These are phyloP conservation scores for Fusarium falciforme DNA, from an alignment of 2,329 filamentous ascomycete species.

Conservation along the genomic window DNA sequence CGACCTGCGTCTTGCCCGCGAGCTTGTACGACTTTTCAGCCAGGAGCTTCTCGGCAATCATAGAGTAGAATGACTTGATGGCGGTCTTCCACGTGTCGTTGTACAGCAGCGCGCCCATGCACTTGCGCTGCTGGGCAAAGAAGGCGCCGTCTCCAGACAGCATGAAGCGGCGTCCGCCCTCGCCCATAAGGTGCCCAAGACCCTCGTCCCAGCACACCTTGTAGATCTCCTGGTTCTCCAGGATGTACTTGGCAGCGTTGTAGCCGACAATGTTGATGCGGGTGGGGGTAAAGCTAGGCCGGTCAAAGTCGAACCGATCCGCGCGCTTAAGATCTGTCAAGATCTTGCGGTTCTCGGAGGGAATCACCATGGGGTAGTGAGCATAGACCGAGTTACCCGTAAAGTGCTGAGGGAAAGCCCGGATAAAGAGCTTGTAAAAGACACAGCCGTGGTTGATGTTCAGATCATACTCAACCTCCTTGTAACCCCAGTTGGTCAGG, in stretches of 20 bases:
- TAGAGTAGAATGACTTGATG: conserved; percentile 75
- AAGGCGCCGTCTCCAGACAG: conserved; percentile 62
- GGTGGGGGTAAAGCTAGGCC: conserved; percentile 63
- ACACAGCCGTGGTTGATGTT: conserved; percentile 83
- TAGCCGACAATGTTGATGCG: conserved; percentile 70
- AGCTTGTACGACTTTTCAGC: conserved; percentile 73
- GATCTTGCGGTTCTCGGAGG: conserved; percentile 78
- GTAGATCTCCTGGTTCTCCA: conserved; percentile 72
- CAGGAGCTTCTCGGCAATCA: conserved; percentile 71
- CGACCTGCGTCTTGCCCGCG: conserved; percentile 67
- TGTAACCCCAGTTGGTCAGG: conserved; percentile 87
- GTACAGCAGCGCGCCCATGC: conserved; percentile 69
- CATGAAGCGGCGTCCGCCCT: conserved; percentile 65
- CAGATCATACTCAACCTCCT: conserved; percentile 78
- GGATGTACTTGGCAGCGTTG: conserved; percentile 69
- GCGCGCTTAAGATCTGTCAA: conserved; percentile 74
- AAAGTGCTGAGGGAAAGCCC: conserved; percentile 85
- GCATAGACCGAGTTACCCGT: conserved; percentile 82
- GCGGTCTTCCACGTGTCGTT: conserved; percentile 70
- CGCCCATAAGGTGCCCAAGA: conserved; percentile 71
- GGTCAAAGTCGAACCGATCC: conserved; percentile 76
- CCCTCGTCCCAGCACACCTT: conserved; percentile 73
- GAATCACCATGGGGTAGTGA: conserved; percentile 79
- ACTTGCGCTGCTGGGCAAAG: conserved; percentile 62
- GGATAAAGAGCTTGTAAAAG: conserved; percentile 85